Evolutionary conservation across 129 eudicot genomes (phyloP).

Genomic region (Helianthus tuberosus): DNA sequence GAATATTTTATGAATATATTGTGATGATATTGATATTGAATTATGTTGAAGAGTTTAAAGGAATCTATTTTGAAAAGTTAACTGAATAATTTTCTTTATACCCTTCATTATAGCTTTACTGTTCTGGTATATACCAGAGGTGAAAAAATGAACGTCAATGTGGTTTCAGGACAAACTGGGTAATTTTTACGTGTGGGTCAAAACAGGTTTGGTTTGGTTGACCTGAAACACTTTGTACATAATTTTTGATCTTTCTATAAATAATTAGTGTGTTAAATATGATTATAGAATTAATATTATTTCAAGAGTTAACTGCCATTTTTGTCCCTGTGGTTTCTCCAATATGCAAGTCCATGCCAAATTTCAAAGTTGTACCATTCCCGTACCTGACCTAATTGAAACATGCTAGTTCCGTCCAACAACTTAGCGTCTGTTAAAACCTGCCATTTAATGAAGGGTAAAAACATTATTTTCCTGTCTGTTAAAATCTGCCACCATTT

Average conservation of each 20-base stretch:
- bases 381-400: too few relatives aligned
- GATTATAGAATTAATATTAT: neutral
- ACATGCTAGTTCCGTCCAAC: too few relatives aligned
- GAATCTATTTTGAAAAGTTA: constrained; percentile 3
- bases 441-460: too few relatives aligned
- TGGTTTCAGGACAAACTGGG: too few relatives aligned
- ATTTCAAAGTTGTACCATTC: too few relatives aligned
- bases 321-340: too few relatives aligned
- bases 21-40: neutral
- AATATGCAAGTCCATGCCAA: too few relatives aligned
- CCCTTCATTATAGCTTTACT: neutral
- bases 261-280: neutral
- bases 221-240: neutral
- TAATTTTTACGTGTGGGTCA: neutral
- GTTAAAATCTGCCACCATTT: too few relatives aligned
- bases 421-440: too few relatives aligned
- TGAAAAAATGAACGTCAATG: neutral
- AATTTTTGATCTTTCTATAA: neutral
- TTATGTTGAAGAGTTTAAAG: neutral
- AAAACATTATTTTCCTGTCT: too few relatives aligned
- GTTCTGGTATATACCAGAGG: neutral
- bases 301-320: too few relatives aligned
- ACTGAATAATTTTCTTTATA: neutral
- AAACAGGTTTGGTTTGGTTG: neutral
- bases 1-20: neutral